Evolutionary conservation across 1,284 basidiomycete species (phyloP).

Genomic region (Tilletiopsis washingtonensis): DNA sequence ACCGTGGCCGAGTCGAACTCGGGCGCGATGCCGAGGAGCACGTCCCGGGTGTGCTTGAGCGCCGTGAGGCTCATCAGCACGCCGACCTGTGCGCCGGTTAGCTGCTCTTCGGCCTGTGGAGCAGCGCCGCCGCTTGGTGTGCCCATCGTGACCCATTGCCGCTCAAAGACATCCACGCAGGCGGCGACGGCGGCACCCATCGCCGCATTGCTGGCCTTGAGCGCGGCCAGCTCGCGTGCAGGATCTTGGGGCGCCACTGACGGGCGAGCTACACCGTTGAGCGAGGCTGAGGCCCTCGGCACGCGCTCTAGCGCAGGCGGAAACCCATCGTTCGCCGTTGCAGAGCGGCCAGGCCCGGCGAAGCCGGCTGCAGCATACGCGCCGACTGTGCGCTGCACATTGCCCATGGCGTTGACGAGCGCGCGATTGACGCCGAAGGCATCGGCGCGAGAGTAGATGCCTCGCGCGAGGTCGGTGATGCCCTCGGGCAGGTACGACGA

Average conservation of each 20-base stretch:
- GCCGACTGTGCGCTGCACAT: slow-evolving; percentile 25
- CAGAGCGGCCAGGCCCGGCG: background rate
- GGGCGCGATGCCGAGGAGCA: slow-evolving; percentile 20
- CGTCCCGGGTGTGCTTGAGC: slow-evolving; percentile 36
- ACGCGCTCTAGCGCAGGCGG: slow-evolving; percentile 1
- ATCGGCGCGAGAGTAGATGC: slow-evolving; percentile 27
- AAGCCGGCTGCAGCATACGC: slow-evolving; percentile 4
- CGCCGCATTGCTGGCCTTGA: slow-evolving; percentile 18
- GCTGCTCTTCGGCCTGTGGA: background rate
- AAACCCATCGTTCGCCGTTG: background rate
- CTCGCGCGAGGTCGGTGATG: slow-evolving; percentile 30
- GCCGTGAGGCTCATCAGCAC: slow-evolving; percentile 31
- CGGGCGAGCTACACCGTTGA: background rate
- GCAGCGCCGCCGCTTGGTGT: no score
- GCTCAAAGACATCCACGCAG: slow-evolving; percentile 22
- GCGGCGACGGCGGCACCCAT: slow-evolving; percentile 20
- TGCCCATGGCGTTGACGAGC: slow-evolving; percentile 21
- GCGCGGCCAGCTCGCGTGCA: slow-evolving; percentile 6
- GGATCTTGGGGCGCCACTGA: background rate
- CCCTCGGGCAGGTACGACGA: slow-evolving; percentile 25
- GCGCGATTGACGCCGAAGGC: slow-evolving; percentile 14
- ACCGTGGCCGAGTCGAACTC: slow-evolving; percentile 27
- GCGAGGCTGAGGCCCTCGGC: background rate
- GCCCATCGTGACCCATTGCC: slow-evolving; percentile 9
- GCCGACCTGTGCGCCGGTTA: slow-evolving; percentile 6